A percentile compares a stretch with the other conserved stretches of the same genome.
These are phyloP conservation scores for Intubia oerlemansii DNA, from an alignment of 2,329 filamentous ascomycete genomes.

Conservation along the genomic window DNA sequence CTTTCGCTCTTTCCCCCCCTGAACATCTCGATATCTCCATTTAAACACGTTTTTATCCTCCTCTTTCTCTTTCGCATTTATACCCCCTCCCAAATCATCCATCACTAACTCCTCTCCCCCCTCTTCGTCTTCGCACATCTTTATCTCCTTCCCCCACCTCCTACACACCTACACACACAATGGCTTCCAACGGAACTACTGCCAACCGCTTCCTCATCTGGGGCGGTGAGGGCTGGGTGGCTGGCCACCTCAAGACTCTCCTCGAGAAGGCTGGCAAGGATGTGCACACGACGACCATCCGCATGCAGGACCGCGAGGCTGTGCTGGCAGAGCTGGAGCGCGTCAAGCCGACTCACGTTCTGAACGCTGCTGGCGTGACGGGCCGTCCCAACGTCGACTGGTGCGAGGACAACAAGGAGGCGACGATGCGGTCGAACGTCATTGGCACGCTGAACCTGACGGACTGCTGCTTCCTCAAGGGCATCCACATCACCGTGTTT, in stretches of 20 bases:
- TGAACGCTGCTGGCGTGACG: slow-evolving; percentile 45
- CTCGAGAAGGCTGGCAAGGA: slow-evolving; percentile 38
- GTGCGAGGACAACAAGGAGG: slow-evolving; percentile 49
- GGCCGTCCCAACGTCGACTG: slow-evolving; percentile 49
- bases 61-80: background rate
- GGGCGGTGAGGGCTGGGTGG: slow-evolving; percentile 42
- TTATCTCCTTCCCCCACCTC: background rate
- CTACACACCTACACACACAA: slow-evolving; percentile 1
- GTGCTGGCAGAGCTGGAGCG: slow-evolving; percentile 34
- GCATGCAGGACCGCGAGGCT: slow-evolving; percentile 40
- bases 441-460: slow-evolving; percentile 42
- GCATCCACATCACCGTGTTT: slow-evolving; percentile 42
- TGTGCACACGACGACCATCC: slow-evolving; percentile 36
- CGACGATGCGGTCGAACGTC: slow-evolving; percentile 45
- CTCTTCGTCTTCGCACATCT: background rate
- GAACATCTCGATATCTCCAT: too few relatives aligned
- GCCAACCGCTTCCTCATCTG: slow-evolving; percentile 36
- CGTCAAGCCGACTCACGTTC: slow-evolving; percentile 41
- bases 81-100: too few relatives aligned
- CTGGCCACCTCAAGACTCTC: slow-evolving; percentile 35
- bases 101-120: background rate
- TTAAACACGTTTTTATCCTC: too few relatives aligned
- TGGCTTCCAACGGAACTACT: slow-evolving; percentile 9
- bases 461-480: slow-evolving; percentile 34
- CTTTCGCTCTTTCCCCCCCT: too few relatives aligned